Percentiles rank a stretch among this genome's conserved stretches.
Conservation (phyloP, 129 eudicot genomes). For the Cynara cardunculus region DNA sequence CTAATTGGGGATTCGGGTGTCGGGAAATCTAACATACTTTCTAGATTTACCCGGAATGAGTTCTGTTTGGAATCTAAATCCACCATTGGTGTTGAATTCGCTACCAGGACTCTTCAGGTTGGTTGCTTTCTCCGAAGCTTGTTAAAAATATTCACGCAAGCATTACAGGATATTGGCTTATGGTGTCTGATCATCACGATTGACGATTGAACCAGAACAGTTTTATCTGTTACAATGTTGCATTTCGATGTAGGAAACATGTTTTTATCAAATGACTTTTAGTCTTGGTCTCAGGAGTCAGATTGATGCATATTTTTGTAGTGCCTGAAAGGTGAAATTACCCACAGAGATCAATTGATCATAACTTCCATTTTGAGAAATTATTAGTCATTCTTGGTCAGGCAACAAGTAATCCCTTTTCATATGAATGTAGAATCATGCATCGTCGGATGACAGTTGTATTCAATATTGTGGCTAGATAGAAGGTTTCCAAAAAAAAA, state of each 20-base stretch:
- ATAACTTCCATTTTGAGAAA: not conserved
- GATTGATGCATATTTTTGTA: not conserved
- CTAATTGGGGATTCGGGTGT: conserved; percentile 92
- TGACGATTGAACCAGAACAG: not conserved
- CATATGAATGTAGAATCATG: not conserved
- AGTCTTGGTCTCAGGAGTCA: not conserved
- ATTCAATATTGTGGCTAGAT: not conserved
- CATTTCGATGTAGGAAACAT: not conserved
- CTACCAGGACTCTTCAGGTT: conserved; percentile 89
- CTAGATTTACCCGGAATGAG: conserved; percentile 87
- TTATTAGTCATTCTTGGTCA: not conserved
- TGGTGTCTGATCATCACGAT: not conserved
- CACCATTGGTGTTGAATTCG: conserved; percentile 95
- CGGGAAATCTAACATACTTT: conserved; percentile 89
- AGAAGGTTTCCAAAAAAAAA: not conserved
- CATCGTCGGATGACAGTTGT: not conserved
- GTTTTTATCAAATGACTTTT: not conserved
- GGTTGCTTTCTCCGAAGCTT: not conserved
- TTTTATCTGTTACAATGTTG: not conserved
- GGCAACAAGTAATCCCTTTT: not conserved
- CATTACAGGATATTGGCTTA: not conserved
- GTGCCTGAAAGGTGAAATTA: conserved; percentile 15
- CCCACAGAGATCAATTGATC: not conserved
- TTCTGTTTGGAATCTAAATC: conserved; percentile 91
- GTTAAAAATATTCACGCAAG: not conserved